A percentile compares a stretch with the other conserved stretches of the same genome.
These are phyloP conservation scores for Fusarium newnesense DNA, from an alignment of 2,329 filamentous ascomycete genomes.

Conservation along the genomic window DNA sequence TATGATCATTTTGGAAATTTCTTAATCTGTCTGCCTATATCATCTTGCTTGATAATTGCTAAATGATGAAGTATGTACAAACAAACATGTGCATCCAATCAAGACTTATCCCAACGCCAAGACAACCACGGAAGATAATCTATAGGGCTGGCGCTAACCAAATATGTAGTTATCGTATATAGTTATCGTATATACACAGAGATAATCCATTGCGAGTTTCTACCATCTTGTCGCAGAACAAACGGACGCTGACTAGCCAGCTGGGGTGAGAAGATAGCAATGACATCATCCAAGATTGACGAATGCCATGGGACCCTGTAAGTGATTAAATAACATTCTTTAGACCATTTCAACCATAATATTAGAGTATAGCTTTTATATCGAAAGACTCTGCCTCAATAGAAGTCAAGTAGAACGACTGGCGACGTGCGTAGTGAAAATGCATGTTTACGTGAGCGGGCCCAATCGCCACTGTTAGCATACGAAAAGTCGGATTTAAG, in stretches of 20 bases:
- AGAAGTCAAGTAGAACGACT: neutral
- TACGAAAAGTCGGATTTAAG: neutral
- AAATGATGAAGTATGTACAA: neutral
- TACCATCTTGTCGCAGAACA: too few species aligned
- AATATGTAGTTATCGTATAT: too few species aligned
- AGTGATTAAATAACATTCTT: too few species aligned
- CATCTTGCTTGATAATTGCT: neutral
- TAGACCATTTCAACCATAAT: rapidly evolving
- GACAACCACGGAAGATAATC: neutral
- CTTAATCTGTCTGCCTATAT: too few species aligned
- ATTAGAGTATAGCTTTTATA: rapidly evolving
- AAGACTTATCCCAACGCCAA: neutral
- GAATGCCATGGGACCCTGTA: rapidly evolving
- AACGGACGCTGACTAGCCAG: too few species aligned
- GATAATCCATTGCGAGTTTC: neutral
- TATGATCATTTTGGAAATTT: neutral
- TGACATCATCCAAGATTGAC: neutral
- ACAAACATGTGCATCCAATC: neutral
- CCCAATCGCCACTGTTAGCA: neutral
- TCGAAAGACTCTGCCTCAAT: neutral
- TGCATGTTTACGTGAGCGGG: neutral
- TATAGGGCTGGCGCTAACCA: neutral
- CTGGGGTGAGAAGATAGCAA: neutral
- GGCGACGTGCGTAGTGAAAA: neutral
- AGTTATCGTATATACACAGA: too few species aligned